These are phyloP conservation scores for Pycnococcus provasolii DNA, from an alignment of 139 green algal species.

Conservation along the genomic window DNA sequence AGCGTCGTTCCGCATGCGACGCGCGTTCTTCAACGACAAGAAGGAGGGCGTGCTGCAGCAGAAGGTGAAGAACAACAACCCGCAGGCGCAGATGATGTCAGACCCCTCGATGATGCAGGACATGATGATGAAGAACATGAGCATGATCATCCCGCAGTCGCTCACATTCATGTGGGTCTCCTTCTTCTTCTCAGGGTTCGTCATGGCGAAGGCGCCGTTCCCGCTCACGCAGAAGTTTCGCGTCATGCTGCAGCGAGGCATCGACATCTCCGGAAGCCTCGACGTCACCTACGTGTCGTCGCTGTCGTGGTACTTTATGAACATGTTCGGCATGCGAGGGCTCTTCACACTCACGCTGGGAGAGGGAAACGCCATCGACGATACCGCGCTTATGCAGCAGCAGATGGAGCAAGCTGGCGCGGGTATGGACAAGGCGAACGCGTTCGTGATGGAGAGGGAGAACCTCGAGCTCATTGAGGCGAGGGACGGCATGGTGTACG, in stretches of 20 bases:
- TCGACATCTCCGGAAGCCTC: slow-evolving; percentile 36
- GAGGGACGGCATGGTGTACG: background rate
- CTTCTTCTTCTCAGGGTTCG: slow-evolving; percentile 51
- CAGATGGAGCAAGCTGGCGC: no score
- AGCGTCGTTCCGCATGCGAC: background rate
- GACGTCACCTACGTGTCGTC: slow-evolving; percentile 45
- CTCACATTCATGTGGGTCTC: slow-evolving; percentile 43
- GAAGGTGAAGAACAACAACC: slow-evolving; percentile 23
- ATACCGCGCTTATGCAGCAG: background rate
- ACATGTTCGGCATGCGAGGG: slow-evolving; percentile 39
- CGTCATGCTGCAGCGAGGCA: slow-evolving; percentile 43
- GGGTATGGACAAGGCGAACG: slow-evolving; percentile 5
- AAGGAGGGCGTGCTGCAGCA: slow-evolving; percentile 10
- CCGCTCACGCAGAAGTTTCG: slow-evolving; percentile 43
- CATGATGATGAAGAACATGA: slow-evolving; percentile 50
- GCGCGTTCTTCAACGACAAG: slow-evolving; percentile 27
- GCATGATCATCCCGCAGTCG: slow-evolving; percentile 39
- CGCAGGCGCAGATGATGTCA: slow-evolving; percentile 29
- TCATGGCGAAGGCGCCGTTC: slow-evolving; percentile 44
- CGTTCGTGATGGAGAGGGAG: slow-evolving; percentile 7
- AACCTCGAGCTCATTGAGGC: background rate
- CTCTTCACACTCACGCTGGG: slow-evolving; percentile 38
- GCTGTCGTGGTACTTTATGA: slow-evolving; percentile 49
- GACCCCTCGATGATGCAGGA: slow-evolving; percentile 34
- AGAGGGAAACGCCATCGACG: slow-evolving; percentile 31